Evolutionary conservation across 306 rosid species (phyloP).

Genomic region (Oemleria cerasiformis): DNA sequence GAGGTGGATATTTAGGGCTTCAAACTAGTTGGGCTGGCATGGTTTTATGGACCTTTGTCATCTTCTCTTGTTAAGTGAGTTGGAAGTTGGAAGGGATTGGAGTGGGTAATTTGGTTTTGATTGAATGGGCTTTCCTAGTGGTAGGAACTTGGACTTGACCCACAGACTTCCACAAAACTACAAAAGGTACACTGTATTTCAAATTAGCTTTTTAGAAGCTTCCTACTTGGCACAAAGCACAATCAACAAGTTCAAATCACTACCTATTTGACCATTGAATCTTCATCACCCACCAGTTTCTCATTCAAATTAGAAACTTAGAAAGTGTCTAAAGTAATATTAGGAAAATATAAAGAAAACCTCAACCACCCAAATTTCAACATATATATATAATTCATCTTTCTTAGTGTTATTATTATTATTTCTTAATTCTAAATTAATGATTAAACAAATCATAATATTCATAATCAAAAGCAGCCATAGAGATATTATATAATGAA

Average conservation of each 20-base stretch:
- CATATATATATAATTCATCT: no score
- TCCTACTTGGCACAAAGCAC: neutral
- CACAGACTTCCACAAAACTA: neutral
- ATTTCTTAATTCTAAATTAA: neutral
- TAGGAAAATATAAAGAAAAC: neutral
- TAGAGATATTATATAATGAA: no score
- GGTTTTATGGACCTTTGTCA: neutral
- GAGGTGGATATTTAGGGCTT: neutral
- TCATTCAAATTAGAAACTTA: neutral
- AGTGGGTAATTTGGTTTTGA: neutral
- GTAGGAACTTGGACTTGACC: neutral
- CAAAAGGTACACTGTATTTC: neutral
- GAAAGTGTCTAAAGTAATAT: neutral
- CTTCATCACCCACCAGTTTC: neutral
- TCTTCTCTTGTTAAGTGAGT: neutral
- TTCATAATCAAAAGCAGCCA: no score
- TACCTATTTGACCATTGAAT: neutral
- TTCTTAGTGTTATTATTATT: no score
- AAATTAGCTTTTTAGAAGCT: neutral
- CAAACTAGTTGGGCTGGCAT: neutral
- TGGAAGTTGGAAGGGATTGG: neutral
- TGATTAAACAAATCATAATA: no score
- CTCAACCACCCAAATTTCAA: neutral
- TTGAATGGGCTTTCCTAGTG: neutral
- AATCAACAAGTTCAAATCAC: neutral